Percentiles rank a stretch among this genome's conserved stretches.
phyloP scores from a whole-genome alignment of 2,329 filamentous ascomycete genomes.

The Scytalidium sp. region DNA sequence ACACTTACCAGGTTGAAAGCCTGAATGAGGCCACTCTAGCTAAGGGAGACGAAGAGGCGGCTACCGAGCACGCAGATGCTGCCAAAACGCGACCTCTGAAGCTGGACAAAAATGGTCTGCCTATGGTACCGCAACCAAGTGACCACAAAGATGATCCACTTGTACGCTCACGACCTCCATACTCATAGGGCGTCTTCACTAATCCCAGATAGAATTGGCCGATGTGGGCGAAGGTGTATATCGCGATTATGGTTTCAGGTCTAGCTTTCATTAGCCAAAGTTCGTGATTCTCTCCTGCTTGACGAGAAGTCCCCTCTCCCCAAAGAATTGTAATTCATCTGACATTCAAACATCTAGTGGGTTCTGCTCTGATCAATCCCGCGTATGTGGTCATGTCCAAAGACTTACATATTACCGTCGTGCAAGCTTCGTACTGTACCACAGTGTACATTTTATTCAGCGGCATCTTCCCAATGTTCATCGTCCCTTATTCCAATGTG shows the following conservation, averaged over 20 bases:
- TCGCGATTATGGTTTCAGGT: background rate
- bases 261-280: background rate
- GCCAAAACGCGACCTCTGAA: background rate
- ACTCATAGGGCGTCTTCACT: background rate
- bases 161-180: background rate
- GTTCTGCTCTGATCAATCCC: background rate
- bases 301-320: background rate
- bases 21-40: background rate
- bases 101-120: background rate
- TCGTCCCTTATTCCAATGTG: background rate
- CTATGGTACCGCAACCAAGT: background rate
- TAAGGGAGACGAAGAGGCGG: background rate
- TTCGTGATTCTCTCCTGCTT: background rate
- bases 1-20: background rate
- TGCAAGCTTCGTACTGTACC: background rate
- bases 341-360: background rate
- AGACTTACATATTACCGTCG: background rate
- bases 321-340: background rate
- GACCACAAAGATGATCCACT: background rate
- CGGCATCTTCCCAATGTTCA: background rate
- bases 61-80: background rate
- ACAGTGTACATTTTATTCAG: background rate
- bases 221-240: background rate
- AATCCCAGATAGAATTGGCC: background rate
- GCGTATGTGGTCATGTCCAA: background rate